A percentile compares a stretch with the other conserved stretches of the same genome.
These are phyloP conservation scores for Aureobasidium sp. DNA, from an alignment of 2,329 filamentous ascomycete genomes.

Conservation along the genomic window DNA sequence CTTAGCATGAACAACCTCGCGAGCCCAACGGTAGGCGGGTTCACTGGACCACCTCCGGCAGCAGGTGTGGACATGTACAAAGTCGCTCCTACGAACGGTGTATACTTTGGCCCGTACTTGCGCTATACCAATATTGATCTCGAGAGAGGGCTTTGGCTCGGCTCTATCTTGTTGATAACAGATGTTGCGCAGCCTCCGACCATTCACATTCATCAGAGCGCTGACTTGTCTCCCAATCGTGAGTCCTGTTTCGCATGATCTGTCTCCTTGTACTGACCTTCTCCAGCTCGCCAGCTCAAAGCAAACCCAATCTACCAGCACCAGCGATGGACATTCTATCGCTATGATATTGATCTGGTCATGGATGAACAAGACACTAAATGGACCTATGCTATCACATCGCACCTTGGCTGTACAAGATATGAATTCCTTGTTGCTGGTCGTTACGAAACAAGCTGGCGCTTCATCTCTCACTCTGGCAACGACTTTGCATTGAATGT, in stretches of 20 bases:
- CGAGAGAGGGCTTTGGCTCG: slow-evolving; percentile 82
- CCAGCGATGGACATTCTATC: slow-evolving; percentile 91
- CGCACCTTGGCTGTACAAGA: slow-evolving; percentile 91
- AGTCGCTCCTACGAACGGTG: slow-evolving; percentile 84
- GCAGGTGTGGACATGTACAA: slow-evolving; percentile 93
- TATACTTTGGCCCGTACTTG: slow-evolving; percentile 95
- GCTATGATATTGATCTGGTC: slow-evolving; percentile 81
- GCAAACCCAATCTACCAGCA: slow-evolving; percentile 79
- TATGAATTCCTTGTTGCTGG: slow-evolving; percentile 96
- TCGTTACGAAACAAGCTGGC: slow-evolving; percentile 83
- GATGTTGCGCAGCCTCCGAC: slow-evolving; percentile 89
- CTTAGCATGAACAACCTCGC: slow-evolving; percentile 70
- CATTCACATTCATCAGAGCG: slow-evolving; percentile 86
- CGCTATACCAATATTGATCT: slow-evolving; percentile 97
- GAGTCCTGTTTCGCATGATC: background rate
- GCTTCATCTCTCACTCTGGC: slow-evolving; percentile 90
- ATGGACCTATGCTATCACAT: slow-evolving; percentile 98
- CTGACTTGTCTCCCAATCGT: slow-evolving; percentile 83
- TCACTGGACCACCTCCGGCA: slow-evolving; percentile 78
- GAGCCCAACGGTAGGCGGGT: slow-evolving; percentile 71
- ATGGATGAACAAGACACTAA: slow-evolving; percentile 82
- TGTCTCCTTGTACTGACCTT: slow-evolving; percentile 28
- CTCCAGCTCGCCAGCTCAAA: slow-evolving; percentile 59
- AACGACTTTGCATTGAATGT: slow-evolving; percentile 92
- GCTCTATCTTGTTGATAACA: slow-evolving; percentile 87